Evolutionary conservation across 129 eudicot species (phyloP), one percentile per base, ranked within the genome.

Genomic region (Tagetes erecta): DNA sequence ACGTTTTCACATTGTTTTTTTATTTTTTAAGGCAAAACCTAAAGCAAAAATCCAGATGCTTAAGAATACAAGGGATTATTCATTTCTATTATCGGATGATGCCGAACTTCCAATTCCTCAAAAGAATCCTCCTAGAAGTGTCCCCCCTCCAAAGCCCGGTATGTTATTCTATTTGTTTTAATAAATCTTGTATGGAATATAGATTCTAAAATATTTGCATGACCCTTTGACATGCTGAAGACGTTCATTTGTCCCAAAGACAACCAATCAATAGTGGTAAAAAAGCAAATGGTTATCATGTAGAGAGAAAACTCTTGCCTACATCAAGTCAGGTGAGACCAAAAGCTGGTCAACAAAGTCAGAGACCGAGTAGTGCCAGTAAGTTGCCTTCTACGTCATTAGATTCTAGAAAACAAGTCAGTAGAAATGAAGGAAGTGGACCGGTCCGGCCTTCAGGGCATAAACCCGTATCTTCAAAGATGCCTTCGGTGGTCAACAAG

Each of bases 61-160:
- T 12, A 95, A 91, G 76, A 77, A 88, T 39, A 91, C 94, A 1
- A 91, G 99, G 76, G 99, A 95, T 70, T 95, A 91, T 76, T 95
- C 99, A 34, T 91, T 88, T 77, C 77, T 95, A 8, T 80, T 94
- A 67, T 88, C 96, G 8, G 97, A 95, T 71, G 99, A 91, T 87
- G 91, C 97, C 6, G 97, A 91, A 62, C 69, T 86, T 80, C 97
- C 99, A 47, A 75, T 80, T 58, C 87, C 93, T 39, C 57, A 75
- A 38, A 87, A 85, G 63, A 83, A 55, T 20, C 88, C 86, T 14
- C 89, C 78, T 3, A 77, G 67, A 76, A 84, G 75, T 56, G 78
- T 64, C 20, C 80, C 81, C 14, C 64, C 75, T 69, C 83, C 83
- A 46, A 83, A 50, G 56, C 67, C 91, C 38, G 99, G 97, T 94